Conservation (phyloP, 2,329 filamentous ascomycete genomes). For the Cladosporium sp. region DNA sequence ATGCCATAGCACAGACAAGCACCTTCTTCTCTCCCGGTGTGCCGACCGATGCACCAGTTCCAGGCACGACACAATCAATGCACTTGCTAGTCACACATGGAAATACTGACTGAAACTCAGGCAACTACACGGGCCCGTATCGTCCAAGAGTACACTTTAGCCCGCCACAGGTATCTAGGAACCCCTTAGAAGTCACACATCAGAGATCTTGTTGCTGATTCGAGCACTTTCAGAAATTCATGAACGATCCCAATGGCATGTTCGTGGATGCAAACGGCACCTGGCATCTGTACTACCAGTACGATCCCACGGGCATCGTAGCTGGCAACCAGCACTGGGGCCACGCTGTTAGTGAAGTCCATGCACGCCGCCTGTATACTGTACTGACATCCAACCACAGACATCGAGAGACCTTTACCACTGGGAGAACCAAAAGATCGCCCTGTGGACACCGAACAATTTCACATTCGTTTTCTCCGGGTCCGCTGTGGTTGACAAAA, state of each 20-base stretch:
- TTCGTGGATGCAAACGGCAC: slow-evolving; percentile 54
- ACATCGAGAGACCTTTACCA: slow-evolving; percentile 52
- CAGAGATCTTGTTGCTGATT: not conserved
- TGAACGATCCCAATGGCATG: slow-evolving; percentile 63
- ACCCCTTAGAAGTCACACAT: not conserved
- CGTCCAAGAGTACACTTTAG: slow-evolving; percentile 56
- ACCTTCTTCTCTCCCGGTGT: slow-evolving; percentile 26
- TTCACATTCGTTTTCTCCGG: slow-evolving; percentile 52
- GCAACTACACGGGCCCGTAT: slow-evolving; percentile 37
- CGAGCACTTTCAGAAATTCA: not conserved
- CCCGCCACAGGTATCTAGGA: slow-evolving; percentile 35
- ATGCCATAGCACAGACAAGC: slow-evolving; percentile 10
- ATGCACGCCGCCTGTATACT: not conserved
- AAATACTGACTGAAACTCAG: slow-evolving; percentile 12
- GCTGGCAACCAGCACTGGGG: slow-evolving; percentile 64
- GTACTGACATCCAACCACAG: not conserved
- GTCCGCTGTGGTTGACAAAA: slow-evolving; percentile 55
- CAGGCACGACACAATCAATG: not conserved
- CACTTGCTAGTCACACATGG: not conserved
- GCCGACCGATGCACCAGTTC: slow-evolving; percentile 32
- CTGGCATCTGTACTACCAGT: slow-evolving; percentile 66
- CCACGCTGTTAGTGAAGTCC: not conserved
- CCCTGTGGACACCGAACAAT: slow-evolving; percentile 55
- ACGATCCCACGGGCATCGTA: slow-evolving; percentile 47
- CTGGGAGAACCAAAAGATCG: slow-evolving; percentile 63